phyloP scores from a whole-genome alignment of 805 yeast species.

The Suhomyces prunicola region DNA sequence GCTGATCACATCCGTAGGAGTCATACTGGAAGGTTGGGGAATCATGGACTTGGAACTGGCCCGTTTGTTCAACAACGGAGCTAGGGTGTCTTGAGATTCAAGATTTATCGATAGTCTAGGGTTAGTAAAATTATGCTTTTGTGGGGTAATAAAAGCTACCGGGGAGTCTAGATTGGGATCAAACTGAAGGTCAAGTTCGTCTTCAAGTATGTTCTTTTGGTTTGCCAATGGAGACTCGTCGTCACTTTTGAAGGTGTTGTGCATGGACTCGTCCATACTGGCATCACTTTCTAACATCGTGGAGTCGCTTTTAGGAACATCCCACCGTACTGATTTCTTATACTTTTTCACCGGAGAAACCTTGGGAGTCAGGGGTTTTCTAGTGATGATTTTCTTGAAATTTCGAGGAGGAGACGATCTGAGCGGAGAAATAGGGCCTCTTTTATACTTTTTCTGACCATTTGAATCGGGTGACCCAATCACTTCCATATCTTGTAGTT shows the following conservation, averaged over 20 bases:
- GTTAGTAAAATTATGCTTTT: constrained; percentile 9
- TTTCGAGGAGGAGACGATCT: constrained; percentile 24
- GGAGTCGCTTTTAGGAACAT: constrained; percentile 8
- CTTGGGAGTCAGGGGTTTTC: constrained; percentile 7
- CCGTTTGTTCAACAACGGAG: constrained; percentile 33
- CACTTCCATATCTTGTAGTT: constrained; percentile 8
- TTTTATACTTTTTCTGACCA: constrained; percentile 10
- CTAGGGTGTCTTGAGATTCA: constrained; percentile 10
- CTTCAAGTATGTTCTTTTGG: constrained; percentile 19
- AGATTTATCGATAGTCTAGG: constrained; percentile 11
- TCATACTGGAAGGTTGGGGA: not conserved
- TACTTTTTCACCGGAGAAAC: constrained; percentile 5
- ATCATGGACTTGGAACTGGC: constrained; percentile 22
- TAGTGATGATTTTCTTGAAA: constrained; percentile 14
- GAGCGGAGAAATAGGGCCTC: constrained; percentile 25
- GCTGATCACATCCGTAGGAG: constrained; percentile 11
- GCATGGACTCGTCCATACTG: constrained; percentile 28
- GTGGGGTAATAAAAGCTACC: not conserved
- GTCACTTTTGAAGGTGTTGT: constrained; percentile 18
- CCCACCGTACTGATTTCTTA: constrained; percentile 10
- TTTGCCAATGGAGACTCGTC: constrained; percentile 28
- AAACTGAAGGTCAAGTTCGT: constrained; percentile 27
- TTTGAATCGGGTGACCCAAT: not conserved
- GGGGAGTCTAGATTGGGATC: constrained; percentile 32
- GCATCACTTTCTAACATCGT: constrained; percentile 25